Evolutionary conservation across 768 basidiomycete genomes (phyloP), one percentile per base, ranked within the genome.

Genomic region (Pisolithus sp.): DNA sequence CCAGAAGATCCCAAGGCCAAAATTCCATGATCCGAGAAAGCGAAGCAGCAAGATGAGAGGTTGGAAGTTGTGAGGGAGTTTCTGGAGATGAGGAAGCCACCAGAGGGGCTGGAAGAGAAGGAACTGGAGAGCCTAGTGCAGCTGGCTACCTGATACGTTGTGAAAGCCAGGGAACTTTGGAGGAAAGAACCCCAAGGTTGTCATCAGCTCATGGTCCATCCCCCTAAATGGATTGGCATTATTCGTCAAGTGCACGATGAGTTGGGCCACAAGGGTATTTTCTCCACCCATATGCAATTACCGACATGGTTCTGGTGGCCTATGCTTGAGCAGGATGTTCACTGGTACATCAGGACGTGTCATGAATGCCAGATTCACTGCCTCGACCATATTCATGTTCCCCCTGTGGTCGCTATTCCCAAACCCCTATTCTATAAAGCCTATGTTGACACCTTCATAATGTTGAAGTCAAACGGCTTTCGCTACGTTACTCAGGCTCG

Each of bases 341-440:
- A 47, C 9, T 52, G 45, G 48, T 57, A 49, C 15, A 65, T 75
- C 30, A 59, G 62, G 23, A 66, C 20, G 40, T 51, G 73, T 70
- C 2, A 74, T 71, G 69, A 52, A 69, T n/a, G 57, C 53, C 7
- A 66, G 62, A 17, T 70, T 58, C 2, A 62, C 62, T 41, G 37
- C 57, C n/a, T 41, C 17, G 71, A 70, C 8, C 47, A 39, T 13
- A 12, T 60, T 1, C 47, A 46, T 18, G 54, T 64, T n/a, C 63
- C 53, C 0, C 59, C 53, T 1, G 54, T 50, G 0, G 45, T 62
- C 2, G 39, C 50, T 0, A 5, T 37, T 0, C 39, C 60, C 0
- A 45, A 50, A 6, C 49, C 53, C 0, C 46, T 62, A 0, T 64
- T 64, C 21, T 44, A 26, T 7, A 57, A 57, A 20, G 50, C 21